A percentile compares a stretch with the other conserved stretches of the same genome.
Conservation (phyloP, 2,329 filamentous ascomycete species). For the Stagonosporopsis rhizophila region DNA sequence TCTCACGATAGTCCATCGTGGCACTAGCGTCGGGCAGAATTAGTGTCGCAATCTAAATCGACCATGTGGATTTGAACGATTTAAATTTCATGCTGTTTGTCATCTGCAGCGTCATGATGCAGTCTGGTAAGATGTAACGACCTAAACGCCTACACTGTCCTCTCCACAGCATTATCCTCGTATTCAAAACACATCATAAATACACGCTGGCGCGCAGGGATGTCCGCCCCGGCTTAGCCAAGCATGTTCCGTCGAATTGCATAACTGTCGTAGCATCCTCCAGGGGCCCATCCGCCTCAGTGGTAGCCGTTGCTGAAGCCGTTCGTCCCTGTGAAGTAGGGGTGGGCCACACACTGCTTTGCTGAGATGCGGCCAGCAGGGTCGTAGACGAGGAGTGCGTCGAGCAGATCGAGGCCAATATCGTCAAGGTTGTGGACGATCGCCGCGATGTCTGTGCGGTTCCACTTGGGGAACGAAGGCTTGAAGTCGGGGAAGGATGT, state of each 20-base stretch:
- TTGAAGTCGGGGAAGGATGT: conserved; percentile 97
- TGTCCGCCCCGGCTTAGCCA: conserved; percentile 17
- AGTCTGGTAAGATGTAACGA: conserved; percentile 20
- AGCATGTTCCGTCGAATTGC: conserved; percentile 32
- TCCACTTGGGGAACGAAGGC: conserved; percentile 89
- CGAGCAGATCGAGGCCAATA: conserved; percentile 71
- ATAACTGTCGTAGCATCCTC: conserved; percentile 41
- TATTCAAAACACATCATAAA: conserved; percentile 30
- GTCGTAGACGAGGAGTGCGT: conserved; percentile 82
- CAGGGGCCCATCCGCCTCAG: conserved; percentile 26
- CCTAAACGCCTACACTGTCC: conserved; percentile 34
- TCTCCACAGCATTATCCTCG: conserved; percentile 24
- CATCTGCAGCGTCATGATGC: conserved; percentile 9
- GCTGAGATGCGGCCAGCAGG: conserved; percentile 86
- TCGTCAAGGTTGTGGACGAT: conserved; percentile 78
- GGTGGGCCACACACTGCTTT: conserved; percentile 84
- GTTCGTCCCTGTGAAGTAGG: conserved; percentile 73
- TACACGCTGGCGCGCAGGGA: conserved; percentile 16
- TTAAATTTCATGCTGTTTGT: neutral
- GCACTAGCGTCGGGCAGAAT: no score
- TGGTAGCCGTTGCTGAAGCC: conserved; percentile 53
- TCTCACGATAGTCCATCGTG: neutral
- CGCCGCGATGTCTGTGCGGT: conserved; percentile 69
- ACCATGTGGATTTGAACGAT: neutral
- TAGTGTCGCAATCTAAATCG: neutral